These are phyloP conservation scores for Ceratocystis eucalypticola DNA, from an alignment of 2,329 filamentous ascomycete species.

Conservation along the genomic window DNA sequence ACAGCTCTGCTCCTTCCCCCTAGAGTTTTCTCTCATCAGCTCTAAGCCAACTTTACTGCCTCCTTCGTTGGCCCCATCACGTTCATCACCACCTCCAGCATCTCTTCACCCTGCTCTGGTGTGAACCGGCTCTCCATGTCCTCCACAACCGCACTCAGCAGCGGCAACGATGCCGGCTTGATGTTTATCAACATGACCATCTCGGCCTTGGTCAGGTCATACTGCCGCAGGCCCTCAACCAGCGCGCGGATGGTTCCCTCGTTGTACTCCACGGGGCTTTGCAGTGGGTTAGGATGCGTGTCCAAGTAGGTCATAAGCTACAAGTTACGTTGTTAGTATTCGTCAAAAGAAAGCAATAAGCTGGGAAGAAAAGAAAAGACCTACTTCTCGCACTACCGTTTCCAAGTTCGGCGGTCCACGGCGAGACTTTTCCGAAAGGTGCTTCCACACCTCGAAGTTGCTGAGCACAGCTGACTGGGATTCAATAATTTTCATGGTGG, in stretches of 20 bases:
- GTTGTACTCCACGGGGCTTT: slow-evolving; percentile 40
- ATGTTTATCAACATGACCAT: slow-evolving; percentile 55
- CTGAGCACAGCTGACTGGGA: slow-evolving; percentile 55
- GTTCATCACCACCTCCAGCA: slow-evolving; percentile 42
- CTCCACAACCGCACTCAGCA: slow-evolving; percentile 51
- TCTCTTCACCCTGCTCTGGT: slow-evolving; percentile 44
- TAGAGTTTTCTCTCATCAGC: slow-evolving; percentile 21
- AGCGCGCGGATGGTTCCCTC: slow-evolving; percentile 39
- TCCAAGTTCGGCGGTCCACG: slow-evolving; percentile 45
- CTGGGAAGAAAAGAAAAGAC: slow-evolving; percentile 18
- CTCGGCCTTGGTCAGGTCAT: slow-evolving; percentile 53
- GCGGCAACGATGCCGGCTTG: slow-evolving; percentile 42
- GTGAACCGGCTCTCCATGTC: slow-evolving; percentile 49
- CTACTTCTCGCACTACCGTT: slow-evolving; percentile 51
- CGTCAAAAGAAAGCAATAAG: not conserved
- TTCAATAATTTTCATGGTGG: slow-evolving; percentile 54
- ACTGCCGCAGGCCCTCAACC: slow-evolving; percentile 41
- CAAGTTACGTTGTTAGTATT: not conserved
- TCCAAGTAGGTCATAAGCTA: slow-evolving; percentile 50
- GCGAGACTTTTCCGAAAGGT: slow-evolving; percentile 42
- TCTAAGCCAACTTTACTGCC: slow-evolving; percentile 24
- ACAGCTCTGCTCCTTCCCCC: no score
- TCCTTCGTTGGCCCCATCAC: slow-evolving; percentile 38
- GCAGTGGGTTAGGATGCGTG: slow-evolving; percentile 41
- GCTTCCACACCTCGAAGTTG: slow-evolving; percentile 60